Percentiles rank a stretch among this genome's conserved stretches.
These are phyloP conservation scores for Podosphaera leucotricha DNA, from an alignment of 2,329 filamentous ascomycete genomes.

Conservation along the genomic window DNA sequence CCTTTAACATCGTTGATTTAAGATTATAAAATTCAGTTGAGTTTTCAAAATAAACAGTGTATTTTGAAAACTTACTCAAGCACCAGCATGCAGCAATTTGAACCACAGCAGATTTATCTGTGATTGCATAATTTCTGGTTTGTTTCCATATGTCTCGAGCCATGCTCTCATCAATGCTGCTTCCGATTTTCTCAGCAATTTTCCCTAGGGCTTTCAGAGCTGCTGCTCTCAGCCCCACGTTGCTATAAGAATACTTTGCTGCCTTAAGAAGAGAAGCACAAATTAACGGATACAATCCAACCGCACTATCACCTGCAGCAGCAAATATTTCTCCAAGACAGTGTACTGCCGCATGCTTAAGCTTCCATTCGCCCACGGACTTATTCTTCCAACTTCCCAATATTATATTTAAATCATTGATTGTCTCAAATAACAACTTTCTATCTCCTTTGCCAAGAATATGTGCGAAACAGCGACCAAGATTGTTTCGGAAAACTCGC, in stretches of 20 bases:
- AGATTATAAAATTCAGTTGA: slow-evolving; percentile 76
- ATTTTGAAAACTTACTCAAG: slow-evolving; percentile 45
- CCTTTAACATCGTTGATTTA: slow-evolving; percentile 62
- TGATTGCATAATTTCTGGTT: slow-evolving; percentile 47
- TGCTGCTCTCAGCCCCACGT: slow-evolving; percentile 62
- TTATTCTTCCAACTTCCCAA: slow-evolving; percentile 51
- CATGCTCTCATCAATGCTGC: slow-evolving; percentile 59
- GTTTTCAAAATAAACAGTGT: slow-evolving; percentile 68
- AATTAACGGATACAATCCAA: slow-evolving; percentile 55
- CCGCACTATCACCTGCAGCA: slow-evolving; percentile 80
- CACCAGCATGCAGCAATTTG: slow-evolving; percentile 60
- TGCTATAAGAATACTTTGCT: slow-evolving; percentile 52
- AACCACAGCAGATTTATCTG: slow-evolving; percentile 65
- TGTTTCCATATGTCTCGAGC: slow-evolving; percentile 92
- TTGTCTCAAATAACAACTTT: slow-evolving; percentile 79
- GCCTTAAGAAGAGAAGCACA: slow-evolving; percentile 53
- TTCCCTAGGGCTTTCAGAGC: slow-evolving; percentile 55
- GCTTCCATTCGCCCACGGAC: slow-evolving; percentile 49
- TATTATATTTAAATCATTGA: slow-evolving; percentile 63
- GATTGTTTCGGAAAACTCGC: slow-evolving; percentile 69
- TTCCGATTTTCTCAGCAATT: slow-evolving; percentile 49
- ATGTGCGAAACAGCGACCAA: slow-evolving; percentile 62
- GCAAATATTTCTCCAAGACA: slow-evolving; percentile 78
- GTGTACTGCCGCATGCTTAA: slow-evolving; percentile 68
- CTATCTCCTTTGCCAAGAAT: slow-evolving; percentile 71